Evolutionary conservation across 2,329 filamentous ascomycete genomes (phyloP), one percentile per base, ranked within the genome.

Genomic region (Thielaviopsis euricoi): DNA sequence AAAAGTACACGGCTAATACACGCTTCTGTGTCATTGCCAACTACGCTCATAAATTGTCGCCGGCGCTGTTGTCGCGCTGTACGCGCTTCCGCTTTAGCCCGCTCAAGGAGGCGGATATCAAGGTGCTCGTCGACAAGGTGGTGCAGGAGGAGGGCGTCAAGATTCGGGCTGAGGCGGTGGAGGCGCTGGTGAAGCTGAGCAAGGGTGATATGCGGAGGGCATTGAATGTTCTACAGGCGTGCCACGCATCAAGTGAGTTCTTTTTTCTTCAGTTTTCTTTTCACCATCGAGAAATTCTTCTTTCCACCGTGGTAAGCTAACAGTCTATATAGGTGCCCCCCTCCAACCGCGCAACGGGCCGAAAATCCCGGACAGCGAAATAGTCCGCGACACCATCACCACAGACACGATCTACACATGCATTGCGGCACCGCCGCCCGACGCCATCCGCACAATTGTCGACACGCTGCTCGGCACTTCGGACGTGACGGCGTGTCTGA

Each of bases 1-100:
- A 98, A 69, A 95, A 95, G 73, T 98, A 98, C 74, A 98, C 93
- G 0, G 87, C 87, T 61, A 98, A 98, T 73, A 96, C 93, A 2
- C 79, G 93, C 56, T 98, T 98, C 73, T 97, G 91, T 73, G 89
- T 98, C 67, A 97, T 98, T 65, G 93, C 93, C 65, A 98, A 98
- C 73, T 98, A 98, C 71, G 93, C 93, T 29, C 93, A 98, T 74
- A 98, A 98, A 71, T 82, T 98, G 46, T 94, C 89, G 13, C 91
- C 93, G 0, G 93, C 93, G 0, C 76, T 98, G 50, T 76, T 98
- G 56, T 97, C 91, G 53, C 78, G 93, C 65, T 98, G 93, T 72
- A 98, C 93, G 10, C 78, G 93, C 43, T 98, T 98, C 70, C 79
- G 93, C 33, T 98, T 98, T 71, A 95, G 88, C 63, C 93, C 93